Evolutionary conservation across 176 grass and related monocot genomes (phyloP).

Genomic region (Hordeum vulgare): MorexV3_pseudomolecules_assembly NC_058524.1:356317832-356318331

Average conservation of each 20-base stretch:
- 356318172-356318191: background rate
- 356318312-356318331: background rate
- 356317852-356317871: no score
- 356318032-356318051: background rate
- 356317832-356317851: no score
- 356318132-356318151: constrained; percentile 4
- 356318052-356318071: background rate
- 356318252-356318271: background rate
- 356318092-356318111: background rate
- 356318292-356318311: background rate
- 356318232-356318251: constrained; percentile 12
- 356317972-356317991: background rate
- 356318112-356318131: background rate
- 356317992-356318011: constrained; percentile 14
- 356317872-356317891: no score
- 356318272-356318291: background rate
- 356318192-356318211: background rate
- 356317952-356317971: background rate
- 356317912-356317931: background rate
- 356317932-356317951: background rate
- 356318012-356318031: background rate
- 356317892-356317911: background rate
- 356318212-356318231: background rate
- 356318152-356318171: background rate
- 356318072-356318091: background rate